A percentile compares a stretch with the other conserved stretches of the same genome.
phyloP scores from a whole-genome alignment of 345 rosid genomes.

The Rhizophora mangle region DNA sequence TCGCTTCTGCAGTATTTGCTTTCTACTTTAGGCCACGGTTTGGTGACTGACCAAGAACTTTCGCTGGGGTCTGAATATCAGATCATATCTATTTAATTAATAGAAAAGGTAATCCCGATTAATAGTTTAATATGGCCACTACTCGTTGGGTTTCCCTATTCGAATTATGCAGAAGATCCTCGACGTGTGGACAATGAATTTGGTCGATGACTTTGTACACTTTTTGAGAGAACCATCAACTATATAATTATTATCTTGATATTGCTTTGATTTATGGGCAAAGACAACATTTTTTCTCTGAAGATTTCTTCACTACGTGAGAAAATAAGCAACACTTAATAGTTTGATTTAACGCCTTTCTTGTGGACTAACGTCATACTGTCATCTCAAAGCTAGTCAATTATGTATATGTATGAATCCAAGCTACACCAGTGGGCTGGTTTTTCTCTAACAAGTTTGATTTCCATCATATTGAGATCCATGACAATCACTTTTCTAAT shows the following conservation, averaged over 20 bases:
- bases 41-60: not conserved
- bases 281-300: slow-evolving; percentile 1
- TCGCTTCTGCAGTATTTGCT: not conserved
- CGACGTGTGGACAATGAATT: not conserved
- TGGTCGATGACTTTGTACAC: not conserved
- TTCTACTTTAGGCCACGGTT: slow-evolving; percentile 25
- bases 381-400: not conserved
- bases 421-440: not conserved
- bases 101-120: no score
- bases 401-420: not conserved
- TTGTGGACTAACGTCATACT: not conserved
- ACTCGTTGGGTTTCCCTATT: not conserved
- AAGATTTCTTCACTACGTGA: not conserved
- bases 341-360: not conserved
- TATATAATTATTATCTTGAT: not conserved
- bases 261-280: not conserved
- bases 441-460: not conserved
- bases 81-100: no score
- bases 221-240: not conserved
- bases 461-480: not conserved
- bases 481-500: no score
- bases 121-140: no score
- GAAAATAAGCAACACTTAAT: not conserved
- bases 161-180: not conserved
- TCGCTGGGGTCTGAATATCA: no score